Conservation (phyloP, 2,329 filamentous ascomycete genomes). For the Biscogniauxia marginata region DNA sequence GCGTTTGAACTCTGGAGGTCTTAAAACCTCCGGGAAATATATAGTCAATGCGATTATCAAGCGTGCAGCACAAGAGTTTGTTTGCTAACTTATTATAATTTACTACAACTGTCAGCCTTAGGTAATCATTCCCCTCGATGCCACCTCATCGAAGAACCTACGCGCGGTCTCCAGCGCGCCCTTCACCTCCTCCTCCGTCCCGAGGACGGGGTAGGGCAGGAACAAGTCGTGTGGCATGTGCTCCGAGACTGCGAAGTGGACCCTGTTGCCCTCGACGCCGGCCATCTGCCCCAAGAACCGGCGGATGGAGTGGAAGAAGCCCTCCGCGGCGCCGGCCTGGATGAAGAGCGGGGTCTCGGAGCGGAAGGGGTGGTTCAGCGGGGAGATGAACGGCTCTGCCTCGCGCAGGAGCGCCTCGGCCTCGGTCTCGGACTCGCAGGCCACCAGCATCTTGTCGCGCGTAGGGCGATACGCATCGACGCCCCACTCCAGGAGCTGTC, state of each 20-base stretch:
- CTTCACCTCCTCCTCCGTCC: not conserved
- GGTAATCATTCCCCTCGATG: too few species aligned
- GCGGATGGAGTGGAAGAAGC: constrained; percentile 12
- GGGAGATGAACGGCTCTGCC: constrained; percentile 18
- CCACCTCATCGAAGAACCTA: not conserved
- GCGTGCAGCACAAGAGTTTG: too few species aligned
- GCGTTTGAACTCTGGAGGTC: too few species aligned
- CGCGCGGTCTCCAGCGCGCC: not conserved
- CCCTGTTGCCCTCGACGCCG: constrained; percentile 8
- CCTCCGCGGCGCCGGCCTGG: constrained; percentile 18
- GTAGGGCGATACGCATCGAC: constrained; percentile 17
- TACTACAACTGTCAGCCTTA: too few species aligned
- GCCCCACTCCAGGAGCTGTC: constrained; percentile 24
- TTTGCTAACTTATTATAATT: too few species aligned
- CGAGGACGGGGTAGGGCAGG: constrained; percentile 4
- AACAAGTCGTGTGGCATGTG: constrained; percentile 17
- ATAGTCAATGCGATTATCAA: too few species aligned
- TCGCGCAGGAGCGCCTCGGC: constrained; percentile 3
- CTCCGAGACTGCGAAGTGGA: constrained; percentile 12
- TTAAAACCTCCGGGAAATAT: too few species aligned
- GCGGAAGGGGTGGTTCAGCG: constrained; percentile 22
- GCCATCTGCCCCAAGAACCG: constrained; percentile 21
- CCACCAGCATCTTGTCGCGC: not conserved
- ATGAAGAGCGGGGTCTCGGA: constrained; percentile 20
- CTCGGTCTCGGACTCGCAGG: too few species aligned